A percentile compares a stretch with the other conserved stretches of the same genome.
Evolutionary conservation across 352 stramenopile genomes (phyloP).

Genomic region (Poterioochromonas sp.): DNA sequence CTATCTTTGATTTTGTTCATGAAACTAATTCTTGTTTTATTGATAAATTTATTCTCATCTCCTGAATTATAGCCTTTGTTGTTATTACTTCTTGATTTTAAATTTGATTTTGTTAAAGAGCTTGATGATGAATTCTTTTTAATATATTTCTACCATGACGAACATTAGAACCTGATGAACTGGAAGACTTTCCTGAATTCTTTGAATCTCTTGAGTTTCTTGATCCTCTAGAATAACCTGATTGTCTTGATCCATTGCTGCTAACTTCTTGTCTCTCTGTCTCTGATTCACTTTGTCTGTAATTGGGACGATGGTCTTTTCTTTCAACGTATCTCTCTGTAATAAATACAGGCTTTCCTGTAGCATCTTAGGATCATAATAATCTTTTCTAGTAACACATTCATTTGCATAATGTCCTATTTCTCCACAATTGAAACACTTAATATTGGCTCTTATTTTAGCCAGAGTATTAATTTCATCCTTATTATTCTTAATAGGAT

Average conservation of each 20-base stretch:
- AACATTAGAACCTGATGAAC: conserved; percentile 6
- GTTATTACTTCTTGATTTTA: conserved; percentile 5
- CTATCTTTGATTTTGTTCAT: conserved; percentile 6
- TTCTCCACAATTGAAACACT: not conserved
- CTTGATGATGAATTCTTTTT: conserved; percentile 12
- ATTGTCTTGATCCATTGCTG: conserved; percentile 8
- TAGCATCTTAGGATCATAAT: conserved; percentile 12
- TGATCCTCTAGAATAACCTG: not conserved
- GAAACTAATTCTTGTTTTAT: conserved; percentile 12
- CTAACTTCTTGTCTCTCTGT: conserved; percentile 5
- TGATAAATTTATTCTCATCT: conserved; percentile 3
- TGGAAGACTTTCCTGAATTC: conserved; percentile 10
- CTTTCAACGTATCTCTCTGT: conserved; percentile 3
- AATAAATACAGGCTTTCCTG: conserved; percentile 14
- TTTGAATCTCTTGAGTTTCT: conserved; percentile 1
- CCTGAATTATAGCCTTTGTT: conserved; percentile 1
- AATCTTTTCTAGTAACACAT: conserved; percentile 8
- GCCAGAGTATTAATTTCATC: conserved; percentile 10
- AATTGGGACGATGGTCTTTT: conserved; percentile 7
- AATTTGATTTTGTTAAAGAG: conserved; percentile 10
- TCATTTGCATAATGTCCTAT: conserved; percentile 12
- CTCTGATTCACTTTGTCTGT: not conserved
- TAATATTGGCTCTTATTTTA: conserved; percentile 7
- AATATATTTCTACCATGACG: conserved; percentile 9
- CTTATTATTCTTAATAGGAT: conserved; percentile 7